These are phyloP conservation scores for Backusella mclennaniae DNA, from an alignment of 192 early-diverging fungal genomes.

Conservation along the genomic window DNA sequence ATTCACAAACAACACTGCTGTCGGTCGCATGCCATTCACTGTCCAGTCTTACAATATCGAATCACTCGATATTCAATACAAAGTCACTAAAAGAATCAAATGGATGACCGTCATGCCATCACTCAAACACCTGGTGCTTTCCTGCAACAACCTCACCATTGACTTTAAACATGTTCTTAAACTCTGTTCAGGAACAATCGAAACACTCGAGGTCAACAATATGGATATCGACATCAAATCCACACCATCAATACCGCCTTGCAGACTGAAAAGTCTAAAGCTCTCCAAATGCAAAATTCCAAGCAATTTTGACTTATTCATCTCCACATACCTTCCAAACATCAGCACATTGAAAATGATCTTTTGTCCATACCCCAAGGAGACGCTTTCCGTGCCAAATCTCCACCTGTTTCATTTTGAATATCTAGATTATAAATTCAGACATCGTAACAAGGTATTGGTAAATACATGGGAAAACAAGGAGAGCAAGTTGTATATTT, in stretches of 20 bases:
- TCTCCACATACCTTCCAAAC: not conserved
- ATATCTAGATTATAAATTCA: not conserved
- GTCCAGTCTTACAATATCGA: not conserved
- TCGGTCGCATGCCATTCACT: not conserved
- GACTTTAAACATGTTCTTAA: not conserved
- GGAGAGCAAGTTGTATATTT: not conserved
- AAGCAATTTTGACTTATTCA: not conserved
- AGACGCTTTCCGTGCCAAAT: not conserved
- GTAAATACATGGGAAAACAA: not conserved
- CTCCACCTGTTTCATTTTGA: not conserved
- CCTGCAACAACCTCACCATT: not conserved
- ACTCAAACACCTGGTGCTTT: not conserved
- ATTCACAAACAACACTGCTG: not conserved
- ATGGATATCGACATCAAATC: not conserved
- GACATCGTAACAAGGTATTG: not conserved
- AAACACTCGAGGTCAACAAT: not conserved
- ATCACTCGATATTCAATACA: not conserved
- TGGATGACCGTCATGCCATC: not conserved
- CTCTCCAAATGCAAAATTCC: not conserved
- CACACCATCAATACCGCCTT: not conserved
- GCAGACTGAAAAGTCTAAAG: not conserved
- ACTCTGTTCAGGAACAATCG: not conserved
- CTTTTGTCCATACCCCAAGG: not conserved
- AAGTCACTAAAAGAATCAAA: not conserved
- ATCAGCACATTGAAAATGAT: not conserved